Conservation (phyloP, 116 monocot species). For the Trichopus zeylanicus region DNA sequence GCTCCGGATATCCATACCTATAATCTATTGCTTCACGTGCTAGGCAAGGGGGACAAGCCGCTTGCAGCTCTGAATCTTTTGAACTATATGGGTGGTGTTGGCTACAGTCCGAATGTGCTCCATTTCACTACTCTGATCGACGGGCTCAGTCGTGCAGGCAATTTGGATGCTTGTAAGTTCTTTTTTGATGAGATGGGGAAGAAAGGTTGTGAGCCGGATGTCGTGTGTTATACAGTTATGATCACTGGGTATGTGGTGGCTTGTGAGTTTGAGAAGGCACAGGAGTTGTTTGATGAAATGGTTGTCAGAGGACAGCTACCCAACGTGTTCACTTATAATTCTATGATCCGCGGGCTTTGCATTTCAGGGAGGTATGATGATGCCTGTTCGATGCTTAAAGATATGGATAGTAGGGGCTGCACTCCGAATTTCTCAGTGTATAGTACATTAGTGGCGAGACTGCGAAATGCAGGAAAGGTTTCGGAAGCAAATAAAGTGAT, state of each 20-base stretch:
- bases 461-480: slow-evolving; percentile 63
- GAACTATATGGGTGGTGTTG: slow-evolving; percentile 68
- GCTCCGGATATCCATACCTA: slow-evolving; percentile 76
- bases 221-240: slow-evolving; percentile 88
- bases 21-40: slow-evolving; percentile 75
- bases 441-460: slow-evolving; percentile 42
- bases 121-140: slow-evolving; percentile 90
- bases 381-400: slow-evolving; percentile 56
- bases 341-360: slow-evolving; percentile 80
- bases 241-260: slow-evolving; percentile 65
- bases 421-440: slow-evolving; percentile 84
- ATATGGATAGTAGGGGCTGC: slow-evolving; percentile 64
- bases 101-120: slow-evolving; percentile 59
- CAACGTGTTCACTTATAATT: slow-evolving; percentile 89
- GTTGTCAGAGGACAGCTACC: slow-evolving; percentile 52
- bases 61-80: slow-evolving; percentile 68
- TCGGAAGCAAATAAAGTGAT: slow-evolving; percentile 59
- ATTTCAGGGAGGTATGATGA: slow-evolving; percentile 53
- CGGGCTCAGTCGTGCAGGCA: slow-evolving; percentile 77
- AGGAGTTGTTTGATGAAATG: slow-evolving; percentile 66
- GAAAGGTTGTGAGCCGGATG: slow-evolving; percentile 69
- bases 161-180: slow-evolving; percentile 72
- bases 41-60: slow-evolving; percentile 84
- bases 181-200: slow-evolving; percentile 83
- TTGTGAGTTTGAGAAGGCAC: slow-evolving; percentile 57